Percentiles rank a stretch among this genome's conserved stretches.
phyloP scores from a whole-genome alignment of 2,329 filamentous ascomycete species.

The Leptographium lundbergii region DNA sequence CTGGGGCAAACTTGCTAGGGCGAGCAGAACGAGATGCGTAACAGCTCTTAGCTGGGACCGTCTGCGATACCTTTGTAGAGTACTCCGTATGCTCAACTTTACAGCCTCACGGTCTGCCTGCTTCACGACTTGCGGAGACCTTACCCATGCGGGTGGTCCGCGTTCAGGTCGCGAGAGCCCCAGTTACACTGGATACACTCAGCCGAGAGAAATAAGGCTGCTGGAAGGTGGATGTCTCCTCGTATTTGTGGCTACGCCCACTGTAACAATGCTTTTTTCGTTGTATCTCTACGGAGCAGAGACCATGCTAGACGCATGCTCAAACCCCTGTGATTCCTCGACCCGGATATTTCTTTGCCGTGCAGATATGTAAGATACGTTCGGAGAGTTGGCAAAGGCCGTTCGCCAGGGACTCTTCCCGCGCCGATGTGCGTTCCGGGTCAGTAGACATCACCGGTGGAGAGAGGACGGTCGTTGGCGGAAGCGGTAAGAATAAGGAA shows the following conservation, averaged over 20 bases:
- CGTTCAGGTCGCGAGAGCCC: too few relatives aligned
- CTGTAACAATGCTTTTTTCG: not conserved
- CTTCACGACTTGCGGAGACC: too few relatives aligned
- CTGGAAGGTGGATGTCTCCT: too few relatives aligned
- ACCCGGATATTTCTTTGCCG: too few relatives aligned
- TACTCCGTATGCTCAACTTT: too few relatives aligned
- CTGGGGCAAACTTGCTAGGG: not conserved
- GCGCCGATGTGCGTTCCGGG: not conserved
- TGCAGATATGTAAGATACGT: too few relatives aligned
- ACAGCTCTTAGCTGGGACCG: not conserved
- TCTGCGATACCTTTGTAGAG: not conserved
- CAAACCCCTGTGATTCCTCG: too few relatives aligned
- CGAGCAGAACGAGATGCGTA: not conserved
- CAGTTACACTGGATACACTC: too few relatives aligned
- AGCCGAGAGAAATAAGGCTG: too few relatives aligned
- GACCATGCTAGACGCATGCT: not conserved
- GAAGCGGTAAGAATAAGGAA: not conserved
- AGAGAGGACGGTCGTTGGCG: not conserved
- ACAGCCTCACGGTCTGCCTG: too few relatives aligned
- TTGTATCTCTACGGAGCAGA: too few relatives aligned
- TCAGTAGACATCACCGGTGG: not conserved
- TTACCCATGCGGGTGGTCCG: too few relatives aligned
- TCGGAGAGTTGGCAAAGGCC: not conserved
- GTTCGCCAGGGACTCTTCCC: not conserved
- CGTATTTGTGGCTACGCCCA: not conserved